Conservation (phyloP, 768 basidiomycete species). For the Boletus rex-veris region DNA sequence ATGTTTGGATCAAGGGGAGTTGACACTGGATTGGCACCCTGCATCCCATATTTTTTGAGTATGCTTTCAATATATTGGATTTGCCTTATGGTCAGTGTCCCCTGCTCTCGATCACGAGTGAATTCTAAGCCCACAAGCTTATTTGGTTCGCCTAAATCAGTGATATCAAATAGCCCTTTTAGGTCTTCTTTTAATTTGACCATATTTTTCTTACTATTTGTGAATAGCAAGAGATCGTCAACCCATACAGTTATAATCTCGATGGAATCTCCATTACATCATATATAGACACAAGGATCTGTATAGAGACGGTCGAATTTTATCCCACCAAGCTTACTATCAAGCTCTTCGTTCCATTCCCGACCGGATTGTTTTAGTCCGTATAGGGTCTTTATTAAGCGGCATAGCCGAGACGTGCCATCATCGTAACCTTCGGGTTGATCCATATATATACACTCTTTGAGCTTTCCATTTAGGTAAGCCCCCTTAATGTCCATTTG, state of each 20-base stretch:
- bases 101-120: too few relatives aligned
- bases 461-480: neutral
- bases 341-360: neutral
- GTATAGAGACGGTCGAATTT: neutral
- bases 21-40: too few relatives aligned
- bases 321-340: neutral
- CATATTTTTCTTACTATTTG: too few relatives aligned
- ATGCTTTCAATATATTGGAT: too few relatives aligned
- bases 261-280: too few relatives aligned
- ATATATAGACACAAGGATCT: too few relatives aligned
- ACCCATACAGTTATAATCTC: too few relatives aligned
- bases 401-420: neutral
- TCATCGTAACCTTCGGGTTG: neutral
- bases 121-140: too few relatives aligned
- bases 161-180: neutral
- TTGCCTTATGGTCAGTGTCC: too few relatives aligned
- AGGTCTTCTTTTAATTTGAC: neutral
- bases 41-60: too few relatives aligned
- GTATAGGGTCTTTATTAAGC: neutral
- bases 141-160: neutral
- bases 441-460: neutral
- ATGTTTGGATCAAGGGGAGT: too few relatives aligned
- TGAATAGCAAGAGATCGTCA: too few relatives aligned
- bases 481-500: neutral
- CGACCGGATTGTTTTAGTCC: neutral